Evolutionary conservation across 108 stramenopile species (phyloP).

Genomic region (Cyclotella choctawhatcheeana): DNA sequence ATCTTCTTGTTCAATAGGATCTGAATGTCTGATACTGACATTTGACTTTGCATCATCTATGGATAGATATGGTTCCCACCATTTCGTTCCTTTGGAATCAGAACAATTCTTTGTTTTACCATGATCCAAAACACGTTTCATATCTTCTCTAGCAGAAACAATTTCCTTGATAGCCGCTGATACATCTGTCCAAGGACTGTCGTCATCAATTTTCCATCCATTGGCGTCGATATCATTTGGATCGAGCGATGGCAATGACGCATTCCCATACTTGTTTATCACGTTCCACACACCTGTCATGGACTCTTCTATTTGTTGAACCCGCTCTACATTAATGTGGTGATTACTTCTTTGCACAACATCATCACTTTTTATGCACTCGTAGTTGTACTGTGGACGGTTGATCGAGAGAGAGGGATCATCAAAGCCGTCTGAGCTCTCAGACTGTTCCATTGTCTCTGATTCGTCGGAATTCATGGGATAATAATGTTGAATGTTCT

Average conservation of each 20-base stretch:
- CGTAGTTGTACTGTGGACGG: not conserved
- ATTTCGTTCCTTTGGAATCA: too few species aligned
- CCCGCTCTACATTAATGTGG: not conserved
- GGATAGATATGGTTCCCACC: constrained; percentile 4
- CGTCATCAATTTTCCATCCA: constrained; percentile 24
- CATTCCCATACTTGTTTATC: constrained; percentile 33
- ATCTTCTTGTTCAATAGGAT: not conserved
- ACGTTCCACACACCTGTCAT: constrained; percentile 18
- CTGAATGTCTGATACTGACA: not conserved
- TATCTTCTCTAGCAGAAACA: constrained; percentile 11
- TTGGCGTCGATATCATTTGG: not conserved
- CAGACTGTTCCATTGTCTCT: not conserved
- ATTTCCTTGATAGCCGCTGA: constrained; percentile 34
- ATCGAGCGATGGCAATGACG: constrained; percentile 26
- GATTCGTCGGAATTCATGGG: too few species aligned
- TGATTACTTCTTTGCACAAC: not conserved
- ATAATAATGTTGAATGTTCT: too few species aligned
- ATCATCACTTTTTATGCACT: not conserved
- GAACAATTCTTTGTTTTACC: not conserved
- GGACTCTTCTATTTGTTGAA: constrained; percentile 17
- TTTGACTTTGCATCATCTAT: not conserved
- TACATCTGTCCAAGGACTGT: constrained; percentile 30
- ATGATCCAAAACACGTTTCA: constrained; percentile 22
- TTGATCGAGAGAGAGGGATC: not conserved
- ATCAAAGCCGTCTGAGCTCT: not conserved